Base-by-base conservation (phyloP, 2,329 filamentous ascomycete genomes). In the Trichoderma sp. region DNA sequence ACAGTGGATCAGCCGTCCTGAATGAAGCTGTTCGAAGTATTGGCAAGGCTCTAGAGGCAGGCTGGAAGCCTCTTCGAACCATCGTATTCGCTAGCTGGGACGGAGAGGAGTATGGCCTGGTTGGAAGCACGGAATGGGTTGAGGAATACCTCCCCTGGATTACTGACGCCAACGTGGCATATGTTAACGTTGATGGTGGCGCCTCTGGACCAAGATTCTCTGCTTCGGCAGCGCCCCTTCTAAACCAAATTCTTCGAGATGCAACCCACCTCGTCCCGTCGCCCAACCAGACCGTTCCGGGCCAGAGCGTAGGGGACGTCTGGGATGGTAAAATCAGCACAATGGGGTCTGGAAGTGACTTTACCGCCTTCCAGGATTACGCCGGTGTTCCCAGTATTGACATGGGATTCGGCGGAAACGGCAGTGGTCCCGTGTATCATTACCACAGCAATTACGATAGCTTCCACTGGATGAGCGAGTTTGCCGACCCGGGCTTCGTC, bases 361-460 rank as follows among this genome's bases (percentile, higher is more conserved):
- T 90, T 71, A 92, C 90, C 4, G 89, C 90, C 25, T 92, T 92
- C 81, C 88, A 92, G 73, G 89, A 92, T 76, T 89, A 85, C 72
- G 89, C 88, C 1, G 90, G 90, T 53, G 82, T 92, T 48, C 84
- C 90, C 8, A 87, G 84, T 70, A 76, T 91, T 15, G 87, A 92
- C 73, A 83, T 92, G 60, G 84, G 86, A 29, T 92, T 91, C 74
- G 77, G 76, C 17, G 75, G 72, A 8, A 78, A 78, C 27, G 68
- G 72, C 0, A 75, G 78, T 2, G 83, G 84, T 52, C 80, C 89
- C 0, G 83, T 92, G 3, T 92, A 93, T 75, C 90, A 92, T 74
- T 97, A 97, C 78, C 93, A 97, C 80, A 90, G 89, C 77, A 97
- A 97, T 81, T 97, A 96, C 78, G 93, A 97, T 77, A 92, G 89